Evolutionary conservation across 768 basidiomycete species (phyloP), one percentile per base, ranked within the genome.

Genomic region (Porphyrellus cyaneotinctus): DNA sequence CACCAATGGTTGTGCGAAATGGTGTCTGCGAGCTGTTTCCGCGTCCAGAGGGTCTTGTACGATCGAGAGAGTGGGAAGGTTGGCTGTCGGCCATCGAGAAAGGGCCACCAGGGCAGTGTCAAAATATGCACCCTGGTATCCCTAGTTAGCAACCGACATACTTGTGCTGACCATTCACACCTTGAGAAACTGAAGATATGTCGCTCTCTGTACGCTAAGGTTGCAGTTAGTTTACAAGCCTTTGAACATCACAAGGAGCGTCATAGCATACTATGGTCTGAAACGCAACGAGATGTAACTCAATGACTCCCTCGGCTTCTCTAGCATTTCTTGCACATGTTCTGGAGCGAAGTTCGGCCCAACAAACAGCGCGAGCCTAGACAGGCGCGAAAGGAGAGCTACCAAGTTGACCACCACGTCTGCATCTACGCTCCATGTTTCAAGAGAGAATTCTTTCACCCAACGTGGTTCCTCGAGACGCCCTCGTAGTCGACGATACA

Each of bases 1-100:
- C 3, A 92, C 89, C 57, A 97, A 77, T 1, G 94, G 94, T 62
- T 95, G 94, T 1, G 93, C 94, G 55, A 88, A 87, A 32, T 71
- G 60, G 15, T 58, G 55, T 30, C 37, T 65, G 6, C 60, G 65
- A 14, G 72, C 72, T 31, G 74, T 63, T 26, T 71, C 67, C 2
- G 73, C 63, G 35, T 78, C 74, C 4, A 82, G 68, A 2, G 82
- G 77, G 55, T 88, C 87, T 69, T 89, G 87, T 12, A 87, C 72
- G 43, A 89, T 78, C 4, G 85, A 88, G 3, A 88, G 61, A 0
- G 69, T 68, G 1, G 73, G 70, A 2, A 86, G 66, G 15, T 67
- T 57, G 10, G 50, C 43, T 12, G 64, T 20, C 4, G 84, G 82
- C 87, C 91, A 91, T 26, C 69, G 71, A 4, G 86, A 77, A 44